Evolutionary conservation across 805 yeast genomes (phyloP).

Genomic region (Teunomyces gatunensis): DNA sequence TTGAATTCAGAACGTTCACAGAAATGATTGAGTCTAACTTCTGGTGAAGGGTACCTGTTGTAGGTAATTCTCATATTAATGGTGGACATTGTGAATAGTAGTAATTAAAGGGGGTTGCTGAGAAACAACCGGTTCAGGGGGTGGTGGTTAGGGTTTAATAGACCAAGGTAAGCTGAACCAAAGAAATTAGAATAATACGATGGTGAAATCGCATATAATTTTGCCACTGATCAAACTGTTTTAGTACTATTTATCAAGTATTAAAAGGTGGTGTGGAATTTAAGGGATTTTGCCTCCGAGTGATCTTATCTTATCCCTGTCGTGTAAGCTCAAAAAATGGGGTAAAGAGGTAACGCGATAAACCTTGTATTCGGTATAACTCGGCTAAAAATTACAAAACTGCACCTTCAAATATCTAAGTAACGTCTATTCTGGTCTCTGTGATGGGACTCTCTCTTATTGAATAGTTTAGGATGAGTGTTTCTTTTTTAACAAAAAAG

Average conservation of each 20-base stretch:
- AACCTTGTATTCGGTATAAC: background rate
- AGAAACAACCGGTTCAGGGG: background rate
- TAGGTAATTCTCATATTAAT: conserved; percentile 5
- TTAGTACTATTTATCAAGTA: background rate
- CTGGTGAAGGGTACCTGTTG: conserved; percentile 1
- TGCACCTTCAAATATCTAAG: background rate
- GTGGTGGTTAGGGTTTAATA: background rate
- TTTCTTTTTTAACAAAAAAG: background rate
- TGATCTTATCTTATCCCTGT: conserved; percentile 1
- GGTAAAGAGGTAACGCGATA: background rate
- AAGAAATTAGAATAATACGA: background rate
- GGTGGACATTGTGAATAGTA: background rate
- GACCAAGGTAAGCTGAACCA: background rate
- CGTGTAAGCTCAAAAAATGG: conserved; percentile 2
- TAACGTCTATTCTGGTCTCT: background rate
- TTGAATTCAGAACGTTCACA: background rate
- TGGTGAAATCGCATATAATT: background rate
- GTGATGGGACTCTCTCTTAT: no score
- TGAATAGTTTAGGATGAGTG: no score
- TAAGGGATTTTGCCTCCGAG: conserved; percentile 3
- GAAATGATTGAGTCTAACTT: background rate
- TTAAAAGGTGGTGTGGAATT: background rate
- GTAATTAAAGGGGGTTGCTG: background rate
- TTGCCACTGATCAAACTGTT: background rate
- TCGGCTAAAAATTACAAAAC: background rate